Evolutionary conservation across 345 rosid species (phyloP).

Genomic region (Adansonia digitata): DNA sequence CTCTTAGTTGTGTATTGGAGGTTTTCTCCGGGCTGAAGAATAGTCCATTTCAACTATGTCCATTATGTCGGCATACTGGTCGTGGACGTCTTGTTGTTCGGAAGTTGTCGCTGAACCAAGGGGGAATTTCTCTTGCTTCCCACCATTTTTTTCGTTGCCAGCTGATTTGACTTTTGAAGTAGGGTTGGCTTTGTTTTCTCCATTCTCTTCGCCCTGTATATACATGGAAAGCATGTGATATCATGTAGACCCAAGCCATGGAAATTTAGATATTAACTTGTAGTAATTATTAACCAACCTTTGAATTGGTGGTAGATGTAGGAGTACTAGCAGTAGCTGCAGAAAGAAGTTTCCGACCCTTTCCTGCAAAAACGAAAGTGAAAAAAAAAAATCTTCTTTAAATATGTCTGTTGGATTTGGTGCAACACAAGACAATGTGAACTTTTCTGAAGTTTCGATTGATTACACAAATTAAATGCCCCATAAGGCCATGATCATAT

Average conservation of each 20-base stretch:
- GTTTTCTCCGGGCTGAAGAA: constrained; percentile 45
- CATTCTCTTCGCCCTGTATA: not conserved
- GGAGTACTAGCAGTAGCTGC: constrained; percentile 13
- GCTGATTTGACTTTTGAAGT: constrained; percentile 8
- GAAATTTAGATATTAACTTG: not conserved
- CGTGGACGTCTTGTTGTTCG: not conserved
- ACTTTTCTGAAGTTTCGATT: not conserved
- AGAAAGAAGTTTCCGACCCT: constrained; percentile 25
- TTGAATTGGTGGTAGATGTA: constrained; percentile 13
- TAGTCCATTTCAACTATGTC: constrained; percentile 45
- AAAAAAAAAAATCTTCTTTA: not conserved
- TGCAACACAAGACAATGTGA: not conserved
- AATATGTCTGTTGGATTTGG: not conserved
- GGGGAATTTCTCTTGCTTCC: constrained; percentile 6
- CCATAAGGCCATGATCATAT: not conserved
- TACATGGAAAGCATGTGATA: not conserved
- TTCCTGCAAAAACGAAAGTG: constrained; percentile 20
- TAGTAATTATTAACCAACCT: constrained; percentile 23
- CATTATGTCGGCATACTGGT: constrained; percentile 5
- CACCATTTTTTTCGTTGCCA: not conserved
- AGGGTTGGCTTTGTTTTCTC: constrained; percentile 4
- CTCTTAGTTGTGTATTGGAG: constrained; percentile 47
- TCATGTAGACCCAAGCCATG: not conserved
- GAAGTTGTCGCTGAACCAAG: not conserved
- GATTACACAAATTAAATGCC: not conserved